Base-by-base conservation (phyloP, 768 basidiomycete genomes). In the Lentinula edodes region DNA sequence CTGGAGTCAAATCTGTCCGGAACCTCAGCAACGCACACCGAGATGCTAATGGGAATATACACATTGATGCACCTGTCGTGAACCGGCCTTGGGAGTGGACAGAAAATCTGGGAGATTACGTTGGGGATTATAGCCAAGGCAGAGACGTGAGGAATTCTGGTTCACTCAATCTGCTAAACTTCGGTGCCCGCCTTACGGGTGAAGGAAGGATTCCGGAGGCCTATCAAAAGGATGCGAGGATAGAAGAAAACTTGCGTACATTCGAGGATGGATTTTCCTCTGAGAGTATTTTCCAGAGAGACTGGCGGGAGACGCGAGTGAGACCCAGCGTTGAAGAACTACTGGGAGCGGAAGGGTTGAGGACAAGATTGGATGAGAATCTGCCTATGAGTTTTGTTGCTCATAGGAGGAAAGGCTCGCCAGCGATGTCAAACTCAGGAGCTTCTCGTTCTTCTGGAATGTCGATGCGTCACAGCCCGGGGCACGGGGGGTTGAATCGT, bases 41-140 rank as follows among this genome's bases (percentile, higher is more conserved):
- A 32, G 88, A 91, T 64, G 55, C 73, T 1, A 74, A 73, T 12
- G 88, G 88, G 0, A 76, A 79, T 16, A 62, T 83, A 5, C 68
- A 84, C 2, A 75, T 77, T 62, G 79, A 81, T 18, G 68, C 73
- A 4, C 78, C 82, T 1, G 87, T 92, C 16, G 76, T 83, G 61
- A 90, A 91, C 71, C 82, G 85, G 36, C 89, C 91, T 3, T 93
- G 91, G 91, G 91, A 93, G 70, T 93, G 91, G 90, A 83, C 87
- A 6, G 91, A 93, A 71, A 84, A 88, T 68, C 67, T 92, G 3
- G 90, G 90, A 8, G 87, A 89, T 56, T 75, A 79, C 3, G 62
- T 77, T 6, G 67, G 77, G 7, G 80, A 81, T 9, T 75, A 76
- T 36, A 73, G 38, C n/a, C 58, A 60, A 28, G 68, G 67, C 15